phyloP scores from a whole-genome alignment of 768 basidiomycete genomes.

The Panus rudis region DNA sequence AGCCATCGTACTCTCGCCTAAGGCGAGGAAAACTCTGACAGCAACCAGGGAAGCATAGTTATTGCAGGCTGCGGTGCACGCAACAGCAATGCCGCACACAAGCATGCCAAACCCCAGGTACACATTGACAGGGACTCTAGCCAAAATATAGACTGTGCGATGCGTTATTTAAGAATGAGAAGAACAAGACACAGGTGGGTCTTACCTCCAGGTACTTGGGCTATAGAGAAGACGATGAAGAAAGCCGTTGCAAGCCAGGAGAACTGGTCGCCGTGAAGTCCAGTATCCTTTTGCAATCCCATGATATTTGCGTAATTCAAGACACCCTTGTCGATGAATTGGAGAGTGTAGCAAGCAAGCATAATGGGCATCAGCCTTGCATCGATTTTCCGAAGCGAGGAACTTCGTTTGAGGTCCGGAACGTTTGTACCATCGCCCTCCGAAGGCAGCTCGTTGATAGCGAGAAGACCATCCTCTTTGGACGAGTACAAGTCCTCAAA shows the following conservation, averaged over 20 bases:
- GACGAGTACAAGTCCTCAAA: no score
- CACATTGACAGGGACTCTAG: neutral
- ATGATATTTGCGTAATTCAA: slow-evolving; percentile 4
- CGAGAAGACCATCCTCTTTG: no score
- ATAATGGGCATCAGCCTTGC: neutral
- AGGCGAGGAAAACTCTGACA: neutral
- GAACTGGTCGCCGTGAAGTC: slow-evolving; percentile 1
- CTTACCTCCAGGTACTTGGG: neutral
- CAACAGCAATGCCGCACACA: neutral
- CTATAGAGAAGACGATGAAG: slow-evolving; percentile 4
- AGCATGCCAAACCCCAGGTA: slow-evolving; percentile 1
- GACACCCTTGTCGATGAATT: slow-evolving; percentile 3
- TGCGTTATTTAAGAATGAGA: neutral
- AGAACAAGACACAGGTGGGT: neutral
- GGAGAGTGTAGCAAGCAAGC: slow-evolving; percentile 3
- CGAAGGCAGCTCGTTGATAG: no score
- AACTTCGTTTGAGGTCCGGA: no score
- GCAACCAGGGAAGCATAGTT: slow-evolving; percentile 3
- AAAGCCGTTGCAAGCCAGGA: slow-evolving; percentile 3
- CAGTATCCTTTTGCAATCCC: neutral
- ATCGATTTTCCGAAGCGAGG: slow-evolving; percentile 2
- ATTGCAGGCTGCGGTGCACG: slow-evolving; percentile 1
- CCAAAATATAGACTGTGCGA: neutral
- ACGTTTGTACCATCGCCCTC: no score
- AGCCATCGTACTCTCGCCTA: slow-evolving; percentile 2